These are phyloP conservation scores for Kluyveromyces siamensis DNA, from an alignment of 805 yeast genomes.

Conservation along the genomic window DNA sequence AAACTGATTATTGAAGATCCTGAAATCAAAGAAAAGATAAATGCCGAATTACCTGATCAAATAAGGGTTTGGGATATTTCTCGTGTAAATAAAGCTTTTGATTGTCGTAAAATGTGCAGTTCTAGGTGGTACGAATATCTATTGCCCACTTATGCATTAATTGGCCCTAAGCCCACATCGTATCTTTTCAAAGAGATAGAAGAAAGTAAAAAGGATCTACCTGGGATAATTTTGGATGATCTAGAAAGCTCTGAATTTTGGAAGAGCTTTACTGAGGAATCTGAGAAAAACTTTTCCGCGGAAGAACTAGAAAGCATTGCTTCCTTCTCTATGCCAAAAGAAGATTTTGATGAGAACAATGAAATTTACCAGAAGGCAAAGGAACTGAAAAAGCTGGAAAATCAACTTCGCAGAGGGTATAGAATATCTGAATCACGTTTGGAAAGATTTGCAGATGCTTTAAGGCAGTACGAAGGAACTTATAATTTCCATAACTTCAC, in stretches of 20 bases:
- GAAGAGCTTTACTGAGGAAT: constrained; percentile 39
- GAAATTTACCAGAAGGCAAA: constrained; percentile 33
- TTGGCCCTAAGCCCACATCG: constrained; percentile 82
- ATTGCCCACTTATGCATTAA: constrained; percentile 81
- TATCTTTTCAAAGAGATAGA: constrained; percentile 52
- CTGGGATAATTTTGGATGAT: constrained; percentile 54
- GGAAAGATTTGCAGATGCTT: constrained; percentile 52
- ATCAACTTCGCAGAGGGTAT: constrained; percentile 55
- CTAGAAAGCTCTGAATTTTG: constrained; percentile 70
- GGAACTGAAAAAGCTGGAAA: constrained; percentile 54
- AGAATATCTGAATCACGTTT: constrained; percentile 59
- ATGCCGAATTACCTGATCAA: constrained; percentile 67
- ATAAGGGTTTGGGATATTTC: constrained; percentile 90
- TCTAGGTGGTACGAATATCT: constrained; percentile 93
- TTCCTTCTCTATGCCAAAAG: constrained; percentile 29
- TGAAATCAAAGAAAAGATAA: constrained; percentile 65
- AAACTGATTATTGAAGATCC: constrained; percentile 74
- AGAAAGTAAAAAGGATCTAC: constrained; percentile 42
- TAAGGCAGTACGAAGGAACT: constrained; percentile 70
- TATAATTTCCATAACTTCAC: constrained; percentile 92
- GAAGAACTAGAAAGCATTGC: constrained; percentile 21
- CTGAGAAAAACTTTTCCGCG: constrained; percentile 24
- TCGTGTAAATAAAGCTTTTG: constrained; percentile 83
- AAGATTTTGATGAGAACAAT: constrained; percentile 33
- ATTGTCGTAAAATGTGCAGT: constrained; percentile 90